phyloP scores from a whole-genome alignment of 1,284 basidiomycete genomes.

The Boletellus sp. region DNA sequence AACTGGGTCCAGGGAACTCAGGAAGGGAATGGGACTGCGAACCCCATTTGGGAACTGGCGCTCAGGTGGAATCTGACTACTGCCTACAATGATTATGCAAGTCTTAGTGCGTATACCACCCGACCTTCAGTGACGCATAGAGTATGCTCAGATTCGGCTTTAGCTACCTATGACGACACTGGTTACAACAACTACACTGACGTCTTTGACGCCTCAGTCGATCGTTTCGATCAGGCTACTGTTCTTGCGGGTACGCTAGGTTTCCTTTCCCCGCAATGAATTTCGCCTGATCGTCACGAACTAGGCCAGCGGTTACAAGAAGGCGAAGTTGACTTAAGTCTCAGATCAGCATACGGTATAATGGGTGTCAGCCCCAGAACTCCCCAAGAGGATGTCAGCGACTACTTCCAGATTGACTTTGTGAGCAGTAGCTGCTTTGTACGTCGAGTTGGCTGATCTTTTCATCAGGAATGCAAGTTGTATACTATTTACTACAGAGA shows the following conservation, averaged over 20 bases:
- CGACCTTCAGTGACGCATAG: neutral
- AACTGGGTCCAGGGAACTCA: constrained; percentile 75
- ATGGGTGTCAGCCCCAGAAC: constrained; percentile 42
- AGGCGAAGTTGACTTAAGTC: constrained; percentile 46
- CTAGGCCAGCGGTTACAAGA: constrained; percentile 41
- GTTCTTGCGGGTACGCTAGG: constrained; percentile 38
- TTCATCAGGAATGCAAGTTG: constrained; percentile 24
- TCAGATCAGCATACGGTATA: constrained; percentile 47
- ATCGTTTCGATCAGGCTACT: constrained; percentile 42
- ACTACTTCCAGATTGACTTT: constrained; percentile 52
- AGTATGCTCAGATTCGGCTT: neutral
- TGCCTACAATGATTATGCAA: constrained; percentile 45
- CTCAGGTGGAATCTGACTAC: constrained; percentile 55
- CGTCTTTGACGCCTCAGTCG: constrained; percentile 38
- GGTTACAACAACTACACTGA: constrained; percentile 47
- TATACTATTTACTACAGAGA: neutral
- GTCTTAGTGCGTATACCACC: constrained; percentile 41
- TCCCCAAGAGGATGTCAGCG: constrained; percentile 44
- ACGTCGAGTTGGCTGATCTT: neutral
- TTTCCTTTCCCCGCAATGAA: neutral
- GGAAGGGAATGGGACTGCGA: constrained; percentile 45
- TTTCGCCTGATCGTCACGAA: neutral
- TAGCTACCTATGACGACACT: constrained; percentile 51
- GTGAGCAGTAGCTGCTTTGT: constrained; percentile 8
- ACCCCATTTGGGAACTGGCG: constrained; percentile 61